A percentile compares a stretch with the other conserved stretches of the same genome.
Conservation (phyloP, 805 yeast species). For the Cyberlindnera mississippiensis region DNA sequence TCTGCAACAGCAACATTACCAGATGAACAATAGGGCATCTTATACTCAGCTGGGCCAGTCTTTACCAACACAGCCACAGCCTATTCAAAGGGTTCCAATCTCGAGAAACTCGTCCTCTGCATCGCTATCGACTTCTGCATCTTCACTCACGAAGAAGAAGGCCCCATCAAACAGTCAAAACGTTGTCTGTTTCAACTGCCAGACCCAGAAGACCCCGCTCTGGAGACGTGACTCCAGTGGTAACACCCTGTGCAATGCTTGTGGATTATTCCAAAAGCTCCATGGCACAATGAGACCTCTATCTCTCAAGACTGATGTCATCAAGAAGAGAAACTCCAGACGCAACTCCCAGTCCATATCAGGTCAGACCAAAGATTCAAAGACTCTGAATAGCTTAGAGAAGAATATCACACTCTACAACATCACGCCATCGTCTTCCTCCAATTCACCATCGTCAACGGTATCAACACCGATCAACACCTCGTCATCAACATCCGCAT, state of each 20-base stretch:
- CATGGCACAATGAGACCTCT: constrained; percentile 93
- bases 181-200: constrained; percentile 76
- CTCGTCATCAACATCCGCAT: constrained; percentile 2
- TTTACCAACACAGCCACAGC: constrained; percentile 11
- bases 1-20: constrained; percentile 2
- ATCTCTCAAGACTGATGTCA: constrained; percentile 85
- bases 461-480: constrained; percentile 10
- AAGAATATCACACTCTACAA: constrained; percentile 21
- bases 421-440: constrained; percentile 23
- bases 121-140: constrained; percentile 20
- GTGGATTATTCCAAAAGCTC: constrained; percentile 84
- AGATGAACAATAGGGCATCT: constrained; percentile 1
- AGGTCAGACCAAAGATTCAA: constrained; percentile 11
- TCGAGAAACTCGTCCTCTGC: constrained; percentile 15
- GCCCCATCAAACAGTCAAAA: constrained; percentile 16
- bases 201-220: constrained; percentile 83
- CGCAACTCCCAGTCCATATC: constrained; percentile 20
- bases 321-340: constrained; percentile 62
- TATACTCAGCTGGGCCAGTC: constrained; percentile 10
- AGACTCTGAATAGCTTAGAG: constrained; percentile 19
- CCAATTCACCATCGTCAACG: constrained; percentile 20
- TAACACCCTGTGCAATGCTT: constrained; percentile 89
- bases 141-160: constrained; percentile 23
- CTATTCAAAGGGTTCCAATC: constrained; percentile 1
- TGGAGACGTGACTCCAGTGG: constrained; percentile 94